These are phyloP conservation scores for Bromus sterilis DNA, from an alignment of 176 grass and related monocot species.

Conservation along the genomic window DNA sequence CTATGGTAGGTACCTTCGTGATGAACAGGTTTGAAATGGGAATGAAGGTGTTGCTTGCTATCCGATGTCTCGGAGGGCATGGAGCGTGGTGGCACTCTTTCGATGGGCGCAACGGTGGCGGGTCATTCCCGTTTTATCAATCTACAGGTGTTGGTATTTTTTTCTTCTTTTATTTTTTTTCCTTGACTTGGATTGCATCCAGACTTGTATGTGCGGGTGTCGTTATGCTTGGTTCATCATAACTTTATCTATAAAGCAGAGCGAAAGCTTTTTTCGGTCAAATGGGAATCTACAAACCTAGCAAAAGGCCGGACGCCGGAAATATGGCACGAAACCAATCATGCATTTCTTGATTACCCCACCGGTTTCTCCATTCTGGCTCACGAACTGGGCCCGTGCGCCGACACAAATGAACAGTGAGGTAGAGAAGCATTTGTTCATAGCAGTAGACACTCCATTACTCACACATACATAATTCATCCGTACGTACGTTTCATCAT, in stretches of 20 bases:
- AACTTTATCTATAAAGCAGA: no score
- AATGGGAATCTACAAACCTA: neutral
- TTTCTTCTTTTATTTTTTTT: no score
- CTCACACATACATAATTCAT: neutral
- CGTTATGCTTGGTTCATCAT: no score
- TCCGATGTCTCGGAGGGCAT: no score
- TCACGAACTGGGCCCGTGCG: neutral
- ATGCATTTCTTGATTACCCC: neutral
- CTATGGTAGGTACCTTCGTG: neutral
- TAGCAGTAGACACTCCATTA: neutral
- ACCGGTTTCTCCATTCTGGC: neutral
- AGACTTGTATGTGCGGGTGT: no score
- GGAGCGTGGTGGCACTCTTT: no score
- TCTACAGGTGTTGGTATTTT: no score
- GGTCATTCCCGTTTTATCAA: no score
- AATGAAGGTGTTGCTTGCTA: no score
- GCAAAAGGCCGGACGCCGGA: neutral
- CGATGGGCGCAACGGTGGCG: no score
- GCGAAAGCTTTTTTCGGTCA: no score
- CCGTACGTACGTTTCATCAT: neutral
- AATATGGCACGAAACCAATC: neutral
- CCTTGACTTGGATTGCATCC: no score
- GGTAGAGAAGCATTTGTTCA: neutral
- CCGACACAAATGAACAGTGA: neutral
- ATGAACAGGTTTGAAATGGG: neutral